Base-by-base conservation (phyloP, 306 rosid genomes). In the Dalbergia cultrata region DNA sequence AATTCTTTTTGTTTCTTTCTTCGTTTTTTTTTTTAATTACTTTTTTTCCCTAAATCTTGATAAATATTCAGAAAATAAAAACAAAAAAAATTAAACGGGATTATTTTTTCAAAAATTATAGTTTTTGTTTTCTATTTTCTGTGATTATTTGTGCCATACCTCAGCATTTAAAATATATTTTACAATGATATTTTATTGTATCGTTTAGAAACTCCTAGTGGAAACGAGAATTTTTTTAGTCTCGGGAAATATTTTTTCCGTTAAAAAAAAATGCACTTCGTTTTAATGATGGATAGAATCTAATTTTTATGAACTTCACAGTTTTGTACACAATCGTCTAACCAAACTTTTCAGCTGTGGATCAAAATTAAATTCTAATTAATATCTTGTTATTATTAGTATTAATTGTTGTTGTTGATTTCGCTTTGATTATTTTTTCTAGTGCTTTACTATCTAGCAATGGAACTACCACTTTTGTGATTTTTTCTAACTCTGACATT, bases 401-500 rank as follows among this genome's bases (percentile, higher is more conserved):
- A 7, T 53, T 53, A 53, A 53, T 14, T 53, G 3, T 8, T 53
- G 10, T 47, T 10, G 10, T 13, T 47, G 16, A n/a, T 53, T 53
- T 53, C 22, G 59, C 59, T 34, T 8, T 8, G 17, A 54, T 78
- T 45, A 41, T 66, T 4, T 10, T 58, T 37, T 34, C 62, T 82
- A 34, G 47, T 19, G 44, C 31, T 68, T 43, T 49, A 21, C n/a
- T n/a, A 7, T 79, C 35, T 77, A 21, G 52, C 7, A 43, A 61
- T 81, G 63, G 47, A 49, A 49, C 64, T 72, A 22, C 57, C 17
- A 5, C 47, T 44, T 47, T 43, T n/a, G 21, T 54, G 19, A 16
- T 54, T 45, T 61, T 37, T 7, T 59, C 41, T 60, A 54, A 50
- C 72, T 89, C 10, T 35, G 78, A 33, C 21, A 34, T 52, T 61